Evolutionary conservation across 768 basidiomycete genomes (phyloP).

Genomic region (Cystofilobasidium macerans): DNA sequence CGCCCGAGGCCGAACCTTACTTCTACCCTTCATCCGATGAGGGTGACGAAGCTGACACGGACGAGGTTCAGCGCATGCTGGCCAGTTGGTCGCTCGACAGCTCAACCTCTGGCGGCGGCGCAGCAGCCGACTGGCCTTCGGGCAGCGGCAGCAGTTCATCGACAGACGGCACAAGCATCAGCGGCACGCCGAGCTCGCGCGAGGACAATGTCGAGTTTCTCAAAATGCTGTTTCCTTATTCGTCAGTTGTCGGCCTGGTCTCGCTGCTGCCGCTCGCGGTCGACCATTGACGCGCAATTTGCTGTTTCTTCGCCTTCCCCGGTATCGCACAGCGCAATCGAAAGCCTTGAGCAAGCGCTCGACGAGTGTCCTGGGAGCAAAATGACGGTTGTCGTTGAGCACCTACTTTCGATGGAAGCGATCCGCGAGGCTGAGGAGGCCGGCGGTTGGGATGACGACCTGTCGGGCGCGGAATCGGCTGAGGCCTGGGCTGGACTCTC

Average conservation of each 20-base stretch:
- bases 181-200: neutral
- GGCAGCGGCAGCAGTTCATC: neutral
- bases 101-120: too few species aligned
- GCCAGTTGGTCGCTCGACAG: constrained; percentile 6
- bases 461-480: neutral
- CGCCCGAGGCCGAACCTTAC: neutral
- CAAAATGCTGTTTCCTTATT: constrained; percentile 15
- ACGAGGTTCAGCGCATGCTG: constrained; percentile 3
- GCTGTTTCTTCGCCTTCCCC: neutral
- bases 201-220: constrained; percentile 11
- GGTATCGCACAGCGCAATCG: neutral
- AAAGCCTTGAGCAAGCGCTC: neutral
- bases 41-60: neutral
- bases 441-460: constrained; percentile 11
- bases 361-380: constrained; percentile 6
- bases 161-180: neutral
- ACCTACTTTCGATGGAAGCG: constrained; percentile 19
- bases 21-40: neutral
- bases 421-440: constrained; percentile 21
- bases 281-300: too few species aligned
- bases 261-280: neutral
- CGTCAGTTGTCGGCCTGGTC: neutral
- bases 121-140: neutral
- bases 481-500: constrained; percentile 5
- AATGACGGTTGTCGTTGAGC: constrained; percentile 18